Evolutionary conservation across 176 grass and related monocot species (phyloP), one percentile per base, ranked within the genome.

Genomic region (Secale cereale): DNA sequence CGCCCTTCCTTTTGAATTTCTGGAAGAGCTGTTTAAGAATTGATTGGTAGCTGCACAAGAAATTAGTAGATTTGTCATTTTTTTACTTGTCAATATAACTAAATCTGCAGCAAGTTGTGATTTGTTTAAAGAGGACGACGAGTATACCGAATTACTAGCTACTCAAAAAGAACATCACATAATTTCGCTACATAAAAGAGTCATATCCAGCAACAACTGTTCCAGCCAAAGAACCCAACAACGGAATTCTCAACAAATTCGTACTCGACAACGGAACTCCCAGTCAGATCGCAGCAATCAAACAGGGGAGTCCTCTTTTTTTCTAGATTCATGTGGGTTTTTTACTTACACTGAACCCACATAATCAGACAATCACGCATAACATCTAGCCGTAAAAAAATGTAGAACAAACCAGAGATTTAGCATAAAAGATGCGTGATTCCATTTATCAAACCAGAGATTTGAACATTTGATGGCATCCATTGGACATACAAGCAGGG

Each of bases 21-120:
- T 92, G 89, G 60, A 94, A 97, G 62, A 97, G 87, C 65, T 94
- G 94, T 81, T 97, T 97, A 46, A 94, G 63, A 65, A 90, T 94
- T 61, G 91, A 88, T 64, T 90, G 94, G 48, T 97, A 90, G 40
- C 89, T 92, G 89, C 82, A 71, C 10, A 80, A 19, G 46, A 62
- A 59, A 6, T 43, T 86, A 82, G 41, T 3, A 63, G n/a, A 16
- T 36, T 60, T 4, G 50, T 43, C 85, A 15, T 36, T 8, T 39
- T 39, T 1, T 62, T 74, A 35, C 74, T 64, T 43, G 54, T 46
- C 29, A 63, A 36, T 39, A 30, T 25, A 13, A 11, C 50, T 17
- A 12, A 78, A 59, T 29, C 29, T 59, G n/a, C 4, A 45, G 70
- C 29, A 11, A 35, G 20, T 59, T 7, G 10, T 25, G 59, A 2